These are phyloP conservation scores for Monilinia vaccinii-corymbosi DNA, from an alignment of 2,329 filamentous ascomycete genomes.

Conservation along the genomic window DNA sequence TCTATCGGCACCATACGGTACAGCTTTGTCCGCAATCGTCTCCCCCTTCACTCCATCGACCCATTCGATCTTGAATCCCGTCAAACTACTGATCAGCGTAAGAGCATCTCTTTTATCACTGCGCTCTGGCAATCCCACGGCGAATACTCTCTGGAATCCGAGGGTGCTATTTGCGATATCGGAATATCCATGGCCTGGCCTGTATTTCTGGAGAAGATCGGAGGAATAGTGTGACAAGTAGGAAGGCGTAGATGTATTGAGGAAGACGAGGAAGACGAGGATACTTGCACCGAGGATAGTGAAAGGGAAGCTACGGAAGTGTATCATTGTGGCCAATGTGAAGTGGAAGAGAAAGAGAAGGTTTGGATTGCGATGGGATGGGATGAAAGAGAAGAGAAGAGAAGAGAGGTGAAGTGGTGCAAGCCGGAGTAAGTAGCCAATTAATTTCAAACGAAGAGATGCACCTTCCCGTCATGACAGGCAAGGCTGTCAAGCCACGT, in stretches of 20 bases:
- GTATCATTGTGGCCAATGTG: not conserved
- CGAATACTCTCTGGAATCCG: slow-evolving; percentile 36
- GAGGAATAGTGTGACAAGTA: slow-evolving; percentile 1
- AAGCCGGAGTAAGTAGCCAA: not conserved
- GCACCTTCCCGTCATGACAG: not conserved
- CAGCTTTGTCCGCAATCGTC: slow-evolving; percentile 34
- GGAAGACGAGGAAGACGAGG: slow-evolving; percentile 4
- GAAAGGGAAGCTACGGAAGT: slow-evolving; percentile 2
- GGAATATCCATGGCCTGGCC: not conserved
- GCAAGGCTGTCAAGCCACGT: not conserved
- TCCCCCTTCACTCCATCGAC: slow-evolving; percentile 36
- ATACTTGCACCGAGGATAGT: not conserved
- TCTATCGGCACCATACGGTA: slow-evolving; percentile 26
- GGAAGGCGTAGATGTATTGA: slow-evolving; percentile 6
- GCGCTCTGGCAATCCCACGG: slow-evolving; percentile 38
- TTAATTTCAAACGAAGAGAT: not conserved
- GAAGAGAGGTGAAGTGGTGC: not conserved
- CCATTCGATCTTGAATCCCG: slow-evolving; percentile 36
- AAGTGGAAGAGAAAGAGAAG: not conserved
- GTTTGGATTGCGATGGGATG: not conserved
- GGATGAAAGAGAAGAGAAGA: not conserved
- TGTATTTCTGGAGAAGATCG: not conserved
- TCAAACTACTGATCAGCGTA: slow-evolving; percentile 34
- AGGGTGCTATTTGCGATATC: not conserved
- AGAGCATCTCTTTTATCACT: slow-evolving; percentile 42